Evolutionary conservation across 495 filamentous ascomycete genomes (phyloP), one percentile per base, ranked within the genome.

Genomic region (Penicillium pancosmium): DNA sequence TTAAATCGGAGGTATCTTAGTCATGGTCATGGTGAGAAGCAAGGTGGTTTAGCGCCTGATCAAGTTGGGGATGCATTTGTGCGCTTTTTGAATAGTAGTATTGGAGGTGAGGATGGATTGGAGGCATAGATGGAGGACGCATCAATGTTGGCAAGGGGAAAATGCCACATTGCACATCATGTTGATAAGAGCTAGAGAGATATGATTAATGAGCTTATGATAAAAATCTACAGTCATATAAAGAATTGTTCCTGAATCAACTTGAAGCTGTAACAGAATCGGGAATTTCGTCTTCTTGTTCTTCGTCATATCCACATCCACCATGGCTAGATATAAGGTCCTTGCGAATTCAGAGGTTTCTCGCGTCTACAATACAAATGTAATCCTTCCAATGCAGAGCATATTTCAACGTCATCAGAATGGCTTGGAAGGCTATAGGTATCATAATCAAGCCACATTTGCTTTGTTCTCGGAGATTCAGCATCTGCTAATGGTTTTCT

Each of bases 1-100:
- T 67, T 97, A 66, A 93, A 97, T 62, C 70, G 90, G 31, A 62
- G 62, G 8, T 77, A 76, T 62, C 64, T 75, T 31, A 71, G 68
- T 19, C 54, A 68, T 57, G 61, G 63, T 5, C 69, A 78, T 65
- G 68, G 67, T 21, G 54, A 59, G 19, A 61, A 54, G 15, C 67
- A 68, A n/a, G 72, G 71, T 11, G 62, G 62, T 1, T 59, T 79
- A 53, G 53, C 55, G 15, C 46, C 58, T 35, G 74, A 73, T 44
- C 69, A 78, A 59, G 64, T 79, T 43, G 69, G 66, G 10, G 77
- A 78, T 71, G 78, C 77, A 19, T 80, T 80, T 75, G 77, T 80
- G 54, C 61, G 78, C 51, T 80, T 77, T 56, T 63, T 80, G 56
- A 79, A 80, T 69, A 71, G 68, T 52, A 74, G 73, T 38, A 73